These are phyloP conservation scores for Aspergillus uvarum DNA, from an alignment of 2,329 filamentous ascomycete genomes.

Conservation along the genomic window DNA sequence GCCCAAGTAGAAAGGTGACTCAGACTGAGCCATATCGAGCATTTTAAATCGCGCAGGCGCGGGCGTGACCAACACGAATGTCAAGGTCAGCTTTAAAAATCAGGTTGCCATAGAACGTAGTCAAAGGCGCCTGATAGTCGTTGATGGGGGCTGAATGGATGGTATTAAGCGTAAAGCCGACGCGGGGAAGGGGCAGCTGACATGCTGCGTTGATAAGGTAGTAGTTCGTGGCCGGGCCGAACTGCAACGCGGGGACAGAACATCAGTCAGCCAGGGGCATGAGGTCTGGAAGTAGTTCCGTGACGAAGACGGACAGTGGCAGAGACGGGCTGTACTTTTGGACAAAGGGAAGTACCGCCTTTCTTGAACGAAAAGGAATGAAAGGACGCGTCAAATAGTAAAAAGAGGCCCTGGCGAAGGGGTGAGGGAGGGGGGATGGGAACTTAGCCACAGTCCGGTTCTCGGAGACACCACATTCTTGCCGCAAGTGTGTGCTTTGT, in stretches of 20 bases:
- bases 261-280: no score
- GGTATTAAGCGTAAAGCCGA: background rate
- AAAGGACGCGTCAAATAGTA: slow-evolving; percentile 9
- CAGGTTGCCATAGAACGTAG: background rate
- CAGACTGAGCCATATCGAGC: background rate
- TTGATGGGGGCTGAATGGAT: background rate
- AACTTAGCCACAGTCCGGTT: background rate
- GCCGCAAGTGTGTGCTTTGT: background rate
- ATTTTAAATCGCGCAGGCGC: background rate
- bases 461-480: slow-evolving; percentile 1
- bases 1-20: background rate
- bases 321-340: no score
- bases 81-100: background rate
- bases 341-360: no score
- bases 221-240: background rate
- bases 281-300: background rate
- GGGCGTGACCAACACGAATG: background rate
- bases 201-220: background rate
- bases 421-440: no score
- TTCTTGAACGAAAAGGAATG: background rate
- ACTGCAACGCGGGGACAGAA: no score
- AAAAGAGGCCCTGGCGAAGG: background rate
- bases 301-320: background rate
- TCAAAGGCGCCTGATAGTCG: background rate
- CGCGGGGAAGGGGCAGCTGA: background rate